Conservation (phyloP, 2,329 filamentous ascomycete species). For the Ascochyta rabiei region DNA sequence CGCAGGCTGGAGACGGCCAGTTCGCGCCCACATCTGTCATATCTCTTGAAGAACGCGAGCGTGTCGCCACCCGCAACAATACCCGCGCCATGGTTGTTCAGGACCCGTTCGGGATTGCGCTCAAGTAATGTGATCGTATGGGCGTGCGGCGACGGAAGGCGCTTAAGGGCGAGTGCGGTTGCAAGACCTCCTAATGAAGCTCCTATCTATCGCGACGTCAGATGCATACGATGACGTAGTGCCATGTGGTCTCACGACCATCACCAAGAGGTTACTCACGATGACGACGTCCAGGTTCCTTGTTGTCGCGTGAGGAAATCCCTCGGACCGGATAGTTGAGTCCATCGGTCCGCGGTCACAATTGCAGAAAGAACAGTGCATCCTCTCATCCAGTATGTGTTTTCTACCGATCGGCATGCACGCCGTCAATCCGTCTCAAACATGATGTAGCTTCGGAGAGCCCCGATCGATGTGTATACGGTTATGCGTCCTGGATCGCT, state of each 20-base stretch:
- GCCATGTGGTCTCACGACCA: neutral
- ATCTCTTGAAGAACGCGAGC: conserved; percentile 37
- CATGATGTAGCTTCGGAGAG: neutral
- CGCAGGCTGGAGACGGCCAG: conserved; percentile 33
- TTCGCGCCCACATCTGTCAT: conserved; percentile 31
- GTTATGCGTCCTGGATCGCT: neutral
- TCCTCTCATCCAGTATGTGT: neutral
- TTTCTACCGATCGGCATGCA: conserved; percentile 8
- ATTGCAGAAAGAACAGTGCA: conserved; percentile 9
- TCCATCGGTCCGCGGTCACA: conserved; percentile 14
- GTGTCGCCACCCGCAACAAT: conserved; percentile 42
- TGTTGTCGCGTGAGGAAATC: conserved; percentile 19
- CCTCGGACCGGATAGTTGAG: conserved; percentile 12
- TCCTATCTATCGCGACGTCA: conserved; percentile 31
- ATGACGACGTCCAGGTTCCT: conserved; percentile 36
- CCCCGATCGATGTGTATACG: conserved; percentile 9
- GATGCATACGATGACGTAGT: conserved; percentile 7
- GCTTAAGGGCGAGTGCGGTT: conserved; percentile 36
- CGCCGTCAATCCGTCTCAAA: conserved; percentile 7
- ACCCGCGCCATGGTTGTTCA: conserved; percentile 44
- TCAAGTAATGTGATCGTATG: conserved; percentile 40
- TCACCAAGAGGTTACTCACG: conserved; percentile 14
- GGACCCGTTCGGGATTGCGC: conserved; percentile 35
- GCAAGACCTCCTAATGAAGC: conserved; percentile 39
- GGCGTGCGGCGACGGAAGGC: conserved; percentile 29